Base-by-base conservation (phyloP, 2,329 filamentous ascomycete species). In the Diaporthe sp. region DNA sequence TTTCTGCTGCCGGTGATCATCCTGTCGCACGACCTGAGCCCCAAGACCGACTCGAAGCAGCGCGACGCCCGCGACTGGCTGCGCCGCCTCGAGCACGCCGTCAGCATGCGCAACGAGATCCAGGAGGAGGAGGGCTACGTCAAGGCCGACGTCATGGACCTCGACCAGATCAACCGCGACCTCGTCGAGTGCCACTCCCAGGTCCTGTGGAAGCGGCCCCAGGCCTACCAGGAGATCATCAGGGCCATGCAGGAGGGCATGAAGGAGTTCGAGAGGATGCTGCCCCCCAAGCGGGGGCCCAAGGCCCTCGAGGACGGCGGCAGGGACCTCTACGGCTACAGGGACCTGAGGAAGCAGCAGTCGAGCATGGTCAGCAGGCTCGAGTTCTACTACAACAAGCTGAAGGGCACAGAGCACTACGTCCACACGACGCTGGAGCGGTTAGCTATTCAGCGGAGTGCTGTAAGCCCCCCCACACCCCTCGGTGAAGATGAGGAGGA, bases 141-240 rank as follows among this genome's bases (percentile, higher is more conserved):
- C 76, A 81, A 80, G 74, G 86, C 88, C 73, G 84, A 86, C 57
- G 86, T 86, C 10, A 84, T 92, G 63, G 89, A 92, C 77, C 85
- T 92, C 2, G 90, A 92, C 79, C 87, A 88, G 73, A 86, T 92
- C 81, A 92, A 90, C 80, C 85, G 89, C 39, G 90, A 92, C 79
- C 84, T 92, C 60, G 90, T 92, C 77, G 91, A 92, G 83, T 92
- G 91, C 78, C 90, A 92, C 80, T 87, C 88, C 0, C 89, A 90
- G 79, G 90, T 92, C 42, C 84, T 92, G 77, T 92, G 90, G 90
- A 91, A 92, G 82, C 85, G 90, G 47, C 91, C 91, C 1, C 89
- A 91, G 82, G 90, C 91, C 1, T 92, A 92, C 79, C 82, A 87
- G 80, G 88, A 89, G 72, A 88, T 91, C 71, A 83, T 88, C 71